Evolutionary conservation across 176 grass and related monocot species (phyloP), one percentile per base, ranked within the genome.

Genomic region (Rhynchospora tenuis): DNA sequence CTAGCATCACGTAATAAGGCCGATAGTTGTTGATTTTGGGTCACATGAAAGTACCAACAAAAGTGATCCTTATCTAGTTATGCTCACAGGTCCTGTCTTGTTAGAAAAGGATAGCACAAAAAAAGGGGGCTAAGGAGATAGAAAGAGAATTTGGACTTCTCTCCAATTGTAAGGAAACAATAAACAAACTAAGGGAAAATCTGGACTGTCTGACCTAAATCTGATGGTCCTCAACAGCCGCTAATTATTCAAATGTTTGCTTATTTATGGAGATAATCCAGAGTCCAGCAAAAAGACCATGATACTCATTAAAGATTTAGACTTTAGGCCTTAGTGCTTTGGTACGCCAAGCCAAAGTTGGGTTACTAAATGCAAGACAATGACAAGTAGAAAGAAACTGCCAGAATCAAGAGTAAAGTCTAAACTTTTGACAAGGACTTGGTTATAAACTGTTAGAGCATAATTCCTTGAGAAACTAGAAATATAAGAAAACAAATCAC

Each of bases 31-130:
- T 91, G 89, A 89, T 84, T 86, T 87, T 75, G 50, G 64, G 85
- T 92, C 95, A 99, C 97, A 99, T 93, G 93, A 85, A 86, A 85
- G 85, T 78, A 64, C 78, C 74, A 92, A 90, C 33, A 91, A 91
- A 82, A 67, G 80, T 51, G 59, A 82, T 23, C 80, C 59, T 67
- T 82, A 82, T 82, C 80, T 52, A n/a, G 80, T 51, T 67, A 82
- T 28, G 63, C 43, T 82, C 80, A 82, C 80, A 65, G 63, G 80
- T 82, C 63, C 60, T 29, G 47, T 50, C 60, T 51, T 51, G 80
- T 52, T 82, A 82, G 80, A 82, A 82, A 82, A 82, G 61, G 59
- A 82, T 65, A 67, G 61, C 73, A 56, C 50, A 33, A 31, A 55
- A 77, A 77, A 77, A 50, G 50, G 47, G 3, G 73, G 73, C 23